phyloP scores from a whole-genome alignment of 345 rosid species.

The Eucalyptus erythrocorys region DNA sequence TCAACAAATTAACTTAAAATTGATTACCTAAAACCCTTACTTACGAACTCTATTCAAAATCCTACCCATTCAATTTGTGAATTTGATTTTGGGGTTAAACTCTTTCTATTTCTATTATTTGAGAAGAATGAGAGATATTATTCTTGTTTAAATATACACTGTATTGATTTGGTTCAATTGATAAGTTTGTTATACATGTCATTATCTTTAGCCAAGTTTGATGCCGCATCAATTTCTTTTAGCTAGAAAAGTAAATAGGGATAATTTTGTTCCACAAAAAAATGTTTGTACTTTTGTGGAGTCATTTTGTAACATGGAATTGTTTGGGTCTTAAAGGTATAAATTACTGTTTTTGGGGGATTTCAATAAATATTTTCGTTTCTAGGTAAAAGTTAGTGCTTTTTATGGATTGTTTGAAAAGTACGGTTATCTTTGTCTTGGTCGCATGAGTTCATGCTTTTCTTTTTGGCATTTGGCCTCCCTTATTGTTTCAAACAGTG shows the following conservation, averaged over 20 bases:
- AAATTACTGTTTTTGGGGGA: not conserved
- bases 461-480: not conserved
- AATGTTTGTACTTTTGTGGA: not conserved
- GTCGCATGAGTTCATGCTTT: not conserved
- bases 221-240: not conserved
- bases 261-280: not conserved
- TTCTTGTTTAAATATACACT: not conserved
- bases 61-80: not conserved
- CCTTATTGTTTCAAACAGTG: not conserved
- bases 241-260: not conserved
- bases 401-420: not conserved
- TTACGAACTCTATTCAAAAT: not conserved
- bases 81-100: not conserved
- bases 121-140: not conserved
- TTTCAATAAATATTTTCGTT: not conserved
- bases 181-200: not conserved
- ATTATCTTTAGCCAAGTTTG: not conserved
- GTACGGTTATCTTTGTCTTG: not conserved
- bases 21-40: not conserved
- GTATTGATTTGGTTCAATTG: not conserved
- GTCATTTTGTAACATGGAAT: not conserved
- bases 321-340: not conserved
- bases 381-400: not conserved
- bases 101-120: not conserved
- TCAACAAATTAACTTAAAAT: not conserved